Base-by-base conservation (phyloP, 2,329 filamentous ascomycete genomes). In the Diaporthe longicolla region DNA sequence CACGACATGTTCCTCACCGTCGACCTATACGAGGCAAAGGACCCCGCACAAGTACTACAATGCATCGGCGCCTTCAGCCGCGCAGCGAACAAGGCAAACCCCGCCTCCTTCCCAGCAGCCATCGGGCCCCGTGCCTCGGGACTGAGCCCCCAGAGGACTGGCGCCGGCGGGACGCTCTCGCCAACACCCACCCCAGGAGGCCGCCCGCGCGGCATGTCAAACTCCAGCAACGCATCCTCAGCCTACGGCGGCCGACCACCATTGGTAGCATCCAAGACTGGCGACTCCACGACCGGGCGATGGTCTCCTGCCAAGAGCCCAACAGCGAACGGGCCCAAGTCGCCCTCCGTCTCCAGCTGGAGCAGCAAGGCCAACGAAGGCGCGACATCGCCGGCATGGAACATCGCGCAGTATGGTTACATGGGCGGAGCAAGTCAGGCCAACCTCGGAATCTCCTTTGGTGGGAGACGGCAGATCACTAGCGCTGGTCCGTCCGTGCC, bases 1-100 rank as follows among this genome's bases (percentile, higher is more conserved):
- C 97, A 99, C 86, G 97, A 99, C 84, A 92, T 95, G 78, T 99
- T 99, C 85, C 91, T 98, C 75, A 99, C 97, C 7, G 96, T 99
- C 82, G 97, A 99, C 84, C 88, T 99, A 63, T 99, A 93, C 86
- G 97, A 99, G 84, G 89, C 92, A 78, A 99, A 99, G 83, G 97
- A 99, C 81, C 97, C 97, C 4, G 93, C 97, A 21, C 97, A 99
- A 84, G 97, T 99, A 21, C 85, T 98, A 70, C 97, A 98, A 83
- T 98, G 96, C 78, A 87, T 99, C 72, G 90, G 93, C 74, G 94
- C 97, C 32, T 98, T 99, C 85, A 98, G 95, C 81, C 92, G 97
- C 77, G 92, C 93, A 70, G 96, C 96, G 63, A 90, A 97, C 84
- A 85, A 88, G 24, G 87, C 93, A 71, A 93, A 95, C 76, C 94